These are phyloP conservation scores for Monosporascus sp. DNA, from an alignment of 2,329 filamentous ascomycete genomes.

Conservation along the genomic window DNA sequence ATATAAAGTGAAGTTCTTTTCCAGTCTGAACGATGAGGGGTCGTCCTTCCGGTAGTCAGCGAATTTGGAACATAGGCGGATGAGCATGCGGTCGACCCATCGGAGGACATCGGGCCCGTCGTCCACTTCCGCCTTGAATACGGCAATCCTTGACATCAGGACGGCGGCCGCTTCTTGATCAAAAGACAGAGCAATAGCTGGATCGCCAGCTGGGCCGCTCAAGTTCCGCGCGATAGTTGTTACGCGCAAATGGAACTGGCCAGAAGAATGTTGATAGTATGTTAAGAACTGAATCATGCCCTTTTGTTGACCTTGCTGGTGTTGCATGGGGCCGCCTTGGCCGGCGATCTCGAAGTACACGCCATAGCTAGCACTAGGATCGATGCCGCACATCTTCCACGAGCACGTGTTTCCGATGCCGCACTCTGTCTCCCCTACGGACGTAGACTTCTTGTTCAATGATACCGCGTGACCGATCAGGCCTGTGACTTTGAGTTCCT, in stretches of 20 bases:
- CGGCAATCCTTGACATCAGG: constrained; percentile 97
- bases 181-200: constrained; percentile 92
- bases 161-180: constrained; percentile 97
- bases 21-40: constrained; percentile 89
- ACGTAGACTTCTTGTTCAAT: constrained; percentile 95
- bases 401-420: constrained; percentile 98
- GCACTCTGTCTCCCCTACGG: constrained; percentile 95
- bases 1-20: constrained; percentile 99
- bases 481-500: constrained; percentile 96
- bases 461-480: constrained; percentile 95
- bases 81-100: constrained; percentile 98
- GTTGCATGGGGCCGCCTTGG: constrained; percentile 78
- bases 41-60: constrained; percentile 98
- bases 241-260: constrained; percentile 91
- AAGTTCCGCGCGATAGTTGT: constrained; percentile 89
- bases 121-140: constrained; percentile 98
- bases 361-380: constrained; percentile 88
- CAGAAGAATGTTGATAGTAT: constrained; percentile 96
- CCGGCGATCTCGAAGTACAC: constrained; percentile 97
- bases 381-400: constrained; percentile 99
- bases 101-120: constrained; percentile 96
- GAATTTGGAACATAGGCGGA: constrained; percentile 90
- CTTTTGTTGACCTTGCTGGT: constrained; percentile 82
- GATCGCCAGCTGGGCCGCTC: constrained; percentile 89
- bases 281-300: constrained; percentile 98